Base-by-base conservation (phyloP, 83 land plant species). In the Larix sibirica region DNA sequence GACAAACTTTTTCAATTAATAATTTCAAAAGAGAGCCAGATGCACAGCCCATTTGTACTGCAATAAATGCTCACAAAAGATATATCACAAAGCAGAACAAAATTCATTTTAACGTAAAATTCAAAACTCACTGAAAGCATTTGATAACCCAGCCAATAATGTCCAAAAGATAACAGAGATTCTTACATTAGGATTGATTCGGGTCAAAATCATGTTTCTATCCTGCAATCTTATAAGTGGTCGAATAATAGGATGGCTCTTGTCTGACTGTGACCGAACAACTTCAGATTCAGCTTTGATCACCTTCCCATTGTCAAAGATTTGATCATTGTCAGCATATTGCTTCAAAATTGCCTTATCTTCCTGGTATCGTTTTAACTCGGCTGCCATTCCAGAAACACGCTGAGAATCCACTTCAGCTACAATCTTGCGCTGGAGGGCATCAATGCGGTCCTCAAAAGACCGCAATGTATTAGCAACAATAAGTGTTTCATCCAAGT, bases 381-480 rank as follows among this genome's bases (percentile, higher is more conserved):
- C 94, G 17, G 95, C 93, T 9, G 86, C n/a, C 90, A 96, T 91
- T 54, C 90, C 92, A 3, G 87, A 60, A 0, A 54, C 44, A 42
- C 90, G 81, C 69, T 89, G 69, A 7, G 90, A 88, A 84, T 97
- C 99, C 16, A 80, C 69, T 71, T 94, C 94, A 3, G 82, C 83
- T 4, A 69, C 74, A 74, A 95, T 81, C 86, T 93, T 91, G 70
- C 83, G 76, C 62, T 84, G 81, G 24, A 97, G 86, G 33, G 81
- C 90, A 38, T 97, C 98, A 62, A 97, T 96, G 56, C 95, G 85
- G 73, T 95, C 95, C 84, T 97, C 98, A 79, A 97, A 97, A 0
- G 99, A 94, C 78, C 92, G 91, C 91, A 94, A 88, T 14, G 99
- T 97, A 81, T 97, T 97, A 38, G 99, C 99, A 36, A 97, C 98